A percentile compares a stretch with the other conserved stretches of the same genome.
Conservation (phyloP, 495 filamentous ascomycete species). For the Chaetomium fimeti region DNA sequence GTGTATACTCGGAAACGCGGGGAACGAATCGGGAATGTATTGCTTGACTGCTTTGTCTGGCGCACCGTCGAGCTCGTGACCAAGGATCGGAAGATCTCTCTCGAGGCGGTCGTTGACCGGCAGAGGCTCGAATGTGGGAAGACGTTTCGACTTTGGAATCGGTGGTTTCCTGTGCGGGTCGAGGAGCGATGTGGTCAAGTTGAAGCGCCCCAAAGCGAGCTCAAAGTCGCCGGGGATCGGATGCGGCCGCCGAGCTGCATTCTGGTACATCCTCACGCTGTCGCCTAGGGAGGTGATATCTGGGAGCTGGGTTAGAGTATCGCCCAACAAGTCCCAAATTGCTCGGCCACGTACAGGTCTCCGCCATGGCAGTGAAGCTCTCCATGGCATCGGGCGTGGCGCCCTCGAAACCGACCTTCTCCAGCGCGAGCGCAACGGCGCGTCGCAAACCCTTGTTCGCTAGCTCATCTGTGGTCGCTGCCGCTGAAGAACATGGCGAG, state of each 20-base stretch:
- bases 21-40: constrained; percentile 47
- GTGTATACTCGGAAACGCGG: constrained; percentile 46
- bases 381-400: constrained; percentile 45
- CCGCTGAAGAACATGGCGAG: constrained; percentile 9
- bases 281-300: constrained; percentile 38
- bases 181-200: constrained; percentile 38
- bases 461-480: constrained; percentile 31
- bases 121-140: constrained; percentile 35
- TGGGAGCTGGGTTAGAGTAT: constrained; percentile 18
- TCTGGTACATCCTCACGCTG: constrained; percentile 35
- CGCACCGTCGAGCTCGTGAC: constrained; percentile 43
- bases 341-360: constrained; percentile 37
- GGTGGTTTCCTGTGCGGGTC: constrained; percentile 45
- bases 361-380: constrained; percentile 39
- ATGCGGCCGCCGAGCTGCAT: constrained; percentile 40
- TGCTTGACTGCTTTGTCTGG: constrained; percentile 42
- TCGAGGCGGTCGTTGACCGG: constrained; percentile 34
- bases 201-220: constrained; percentile 35
- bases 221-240: constrained; percentile 46
- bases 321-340: background rate
- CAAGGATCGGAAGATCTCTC: constrained; percentile 40
- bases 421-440: constrained; percentile 40
- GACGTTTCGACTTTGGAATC: constrained; percentile 34
- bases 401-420: constrained; percentile 45
- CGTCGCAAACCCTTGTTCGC: constrained; percentile 42